Percentiles rank a stretch among this genome's conserved stretches.
phyloP scores from a whole-genome alignment of 352 stramenopile species.

The Globisporangium heterothallicum region DNA sequence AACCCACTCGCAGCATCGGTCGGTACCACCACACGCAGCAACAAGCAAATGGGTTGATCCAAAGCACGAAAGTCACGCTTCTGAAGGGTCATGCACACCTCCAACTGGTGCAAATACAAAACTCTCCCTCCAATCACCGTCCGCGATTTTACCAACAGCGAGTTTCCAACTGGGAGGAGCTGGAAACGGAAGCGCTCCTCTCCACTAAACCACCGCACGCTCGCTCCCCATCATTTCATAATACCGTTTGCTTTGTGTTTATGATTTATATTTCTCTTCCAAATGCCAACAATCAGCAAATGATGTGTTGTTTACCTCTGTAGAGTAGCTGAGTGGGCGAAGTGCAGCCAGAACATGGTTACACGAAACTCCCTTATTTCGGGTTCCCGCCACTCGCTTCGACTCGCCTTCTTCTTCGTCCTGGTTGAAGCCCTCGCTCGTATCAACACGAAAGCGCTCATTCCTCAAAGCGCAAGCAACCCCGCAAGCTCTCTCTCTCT shows the following conservation, averaged over 20 bases:
- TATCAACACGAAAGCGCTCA: background rate
- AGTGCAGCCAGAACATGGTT: too few species aligned
- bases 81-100: background rate
- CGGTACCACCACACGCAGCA: background rate
- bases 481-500: background rate
- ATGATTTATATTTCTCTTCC: too few species aligned
- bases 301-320: too few species aligned
- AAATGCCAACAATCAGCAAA: too few species aligned
- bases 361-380: too few species aligned
- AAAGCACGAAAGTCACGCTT: background rate
- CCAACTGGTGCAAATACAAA: background rate
- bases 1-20: too few species aligned
- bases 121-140: background rate
- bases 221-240: too few species aligned
- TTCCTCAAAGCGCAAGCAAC: background rate
- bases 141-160: background rate
- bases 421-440: background rate
- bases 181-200: background rate
- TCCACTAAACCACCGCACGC: too few species aligned
- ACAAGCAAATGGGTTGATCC: background rate
- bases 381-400: background rate
- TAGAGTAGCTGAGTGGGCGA: too few species aligned
- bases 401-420: too few species aligned
- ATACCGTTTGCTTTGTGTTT: too few species aligned
- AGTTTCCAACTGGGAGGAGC: background rate